Evolutionary conservation across 1,139 yeast species (phyloP).

Genomic region (Pichia sp.): DNA sequence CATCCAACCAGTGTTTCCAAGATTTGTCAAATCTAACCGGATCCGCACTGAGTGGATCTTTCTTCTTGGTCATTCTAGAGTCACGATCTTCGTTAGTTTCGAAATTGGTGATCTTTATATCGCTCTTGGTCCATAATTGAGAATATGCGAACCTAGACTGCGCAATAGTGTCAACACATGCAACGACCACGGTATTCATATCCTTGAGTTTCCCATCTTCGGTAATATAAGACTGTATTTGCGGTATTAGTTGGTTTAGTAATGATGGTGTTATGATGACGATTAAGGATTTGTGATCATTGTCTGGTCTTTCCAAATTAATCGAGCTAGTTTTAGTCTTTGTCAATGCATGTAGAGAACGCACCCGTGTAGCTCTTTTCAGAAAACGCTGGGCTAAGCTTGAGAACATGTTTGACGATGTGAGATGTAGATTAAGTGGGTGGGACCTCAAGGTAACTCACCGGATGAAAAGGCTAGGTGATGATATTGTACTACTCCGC

Average conservation of each 20-base stretch:
- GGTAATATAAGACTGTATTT: background rate
- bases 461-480: too few relatives aligned
- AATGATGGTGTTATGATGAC: slow-evolving; percentile 40
- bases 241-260: slow-evolving; percentile 30
- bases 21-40: slow-evolving; percentile 20
- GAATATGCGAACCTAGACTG: slow-evolving; percentile 38
- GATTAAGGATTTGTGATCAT: slow-evolving; percentile 20
- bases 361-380: background rate
- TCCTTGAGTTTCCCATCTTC: background rate
- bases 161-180: slow-evolving; percentile 42
- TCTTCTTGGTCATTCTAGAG: slow-evolving; percentile 4
- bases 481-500: too few relatives aligned
- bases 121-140: slow-evolving; percentile 35
- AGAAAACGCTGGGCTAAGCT: background rate
- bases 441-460: too few relatives aligned
- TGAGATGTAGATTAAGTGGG: background rate
- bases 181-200: slow-evolving; percentile 36
- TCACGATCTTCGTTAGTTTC: slow-evolving; percentile 8
- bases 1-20: slow-evolving; percentile 15
- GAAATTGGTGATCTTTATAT: slow-evolving; percentile 20
- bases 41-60: slow-evolving; percentile 14
- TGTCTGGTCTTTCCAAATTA: slow-evolving; percentile 8
- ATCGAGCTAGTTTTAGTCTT: slow-evolving; percentile 16
- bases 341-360: slow-evolving; percentile 15
- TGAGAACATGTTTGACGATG: background rate